Evolutionary conservation across 129 eudicot species (phyloP), one percentile per base, ranked within the genome.

Genomic region (Pseudognaphalium luteoalbum): DNA sequence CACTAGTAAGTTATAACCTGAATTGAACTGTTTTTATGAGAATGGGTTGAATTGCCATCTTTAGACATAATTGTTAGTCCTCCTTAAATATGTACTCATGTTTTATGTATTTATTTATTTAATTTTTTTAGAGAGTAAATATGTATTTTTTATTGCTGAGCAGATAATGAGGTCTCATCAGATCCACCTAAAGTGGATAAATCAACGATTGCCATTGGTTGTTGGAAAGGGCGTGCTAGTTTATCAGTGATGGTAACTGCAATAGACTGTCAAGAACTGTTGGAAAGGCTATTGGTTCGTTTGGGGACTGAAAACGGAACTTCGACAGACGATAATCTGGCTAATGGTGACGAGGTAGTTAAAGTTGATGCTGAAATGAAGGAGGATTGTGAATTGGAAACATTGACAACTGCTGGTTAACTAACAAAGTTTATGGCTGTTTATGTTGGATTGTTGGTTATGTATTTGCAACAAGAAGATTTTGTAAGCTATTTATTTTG

Each of bases 181-280:
- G 89, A 83, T 57, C 84, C 85, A 20, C 74, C 68, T 34, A 77
- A 66, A 66, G 84, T 82, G 47, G 88, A 86, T 75, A 81, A 85
- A 72, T 84, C 90, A 47, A 81, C 94, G 41, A 85, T 95, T 81
- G 96, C 97, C 20, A 82, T 95, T 70, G 96, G 99, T 67, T 91
- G 99, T 79, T 95, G 99, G 99, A 95, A 86, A 83, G 99, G 99
- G 39, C 88, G 90, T 79, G 81, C 88, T 30, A 91, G 83, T 82
- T 61, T 95, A 30, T 73, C 96, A 6, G 97, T 95, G 14, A 95
- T 95, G 99, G 96, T 95, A 76, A 83, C 97, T 4, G 84, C 89
- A 32, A 69, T 89, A 0, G 99, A 95, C 75, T 89, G 97, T 87
- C 88, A 82, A 75, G 97, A 95, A 76, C 80, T 95, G 78, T 79